Evolutionary conservation across 1,284 basidiomycete species (phyloP).

Genomic region (Tilletiaria anomala): DNA sequence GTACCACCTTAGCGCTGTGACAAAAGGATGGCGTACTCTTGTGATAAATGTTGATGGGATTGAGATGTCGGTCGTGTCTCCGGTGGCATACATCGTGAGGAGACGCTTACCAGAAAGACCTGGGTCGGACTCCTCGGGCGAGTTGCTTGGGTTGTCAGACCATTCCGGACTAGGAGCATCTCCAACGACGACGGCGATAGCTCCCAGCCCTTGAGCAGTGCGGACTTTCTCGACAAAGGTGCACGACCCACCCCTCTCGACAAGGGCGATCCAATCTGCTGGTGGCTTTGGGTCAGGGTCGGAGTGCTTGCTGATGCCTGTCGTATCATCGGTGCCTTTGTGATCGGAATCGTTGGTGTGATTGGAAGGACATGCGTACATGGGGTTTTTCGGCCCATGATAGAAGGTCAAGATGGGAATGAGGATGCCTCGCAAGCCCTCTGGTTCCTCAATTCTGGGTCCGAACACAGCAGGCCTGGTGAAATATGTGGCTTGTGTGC

Average conservation of each 20-base stretch:
- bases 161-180: conserved; percentile 10
- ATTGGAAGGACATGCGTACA: background rate
- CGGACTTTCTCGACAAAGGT: conserved; percentile 34
- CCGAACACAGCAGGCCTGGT: conserved; percentile 36
- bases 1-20: no score
- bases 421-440: conserved; percentile 21
- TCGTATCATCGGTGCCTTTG: no score
- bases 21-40: no score
- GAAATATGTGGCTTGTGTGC: conserved; percentile 27
- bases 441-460: conserved; percentile 16
- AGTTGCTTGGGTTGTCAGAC: background rate
- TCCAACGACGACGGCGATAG: conserved; percentile 35
- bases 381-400: conserved; percentile 1
- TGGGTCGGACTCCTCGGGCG: background rate
- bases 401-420: conserved; percentile 20
- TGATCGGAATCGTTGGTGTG: background rate
- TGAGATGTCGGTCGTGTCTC: conserved; percentile 28
- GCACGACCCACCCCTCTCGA: conserved; percentile 29
- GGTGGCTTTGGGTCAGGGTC: conserved; percentile 17
- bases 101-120: conserved; percentile 13
- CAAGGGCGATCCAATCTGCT: conserved; percentile 32
- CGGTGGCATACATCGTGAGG: conserved; percentile 33
- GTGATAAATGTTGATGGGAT: conserved; percentile 37
- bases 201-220: conserved; percentile 30
- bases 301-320: no score